Evolutionary conservation across 2,329 filamentous ascomycete genomes (phyloP), one percentile per base, ranked within the genome.

Genomic region (Fusarium sp.): DNA sequence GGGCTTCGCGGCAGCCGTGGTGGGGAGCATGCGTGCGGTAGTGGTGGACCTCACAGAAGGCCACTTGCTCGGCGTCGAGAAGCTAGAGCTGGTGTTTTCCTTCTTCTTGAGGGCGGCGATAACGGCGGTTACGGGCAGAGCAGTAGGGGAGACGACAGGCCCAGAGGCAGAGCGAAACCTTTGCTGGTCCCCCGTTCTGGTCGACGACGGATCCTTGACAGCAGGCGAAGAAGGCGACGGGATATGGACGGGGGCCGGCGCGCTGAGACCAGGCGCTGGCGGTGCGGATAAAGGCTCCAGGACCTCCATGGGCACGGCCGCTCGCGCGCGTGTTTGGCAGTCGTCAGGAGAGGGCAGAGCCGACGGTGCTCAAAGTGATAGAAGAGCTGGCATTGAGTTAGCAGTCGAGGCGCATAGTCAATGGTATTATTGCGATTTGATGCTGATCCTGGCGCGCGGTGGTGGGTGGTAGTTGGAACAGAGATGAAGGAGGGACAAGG

Each of bases 1-100:
- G 13, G 80, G 74, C 53, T 75, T 79, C 35, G 66, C 61, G 41
- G 60, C 47, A 36, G 65, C 49, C 9, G 62, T 61, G 11, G 66
- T 63, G 56, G 66, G 49, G 33, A 50, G 64, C 59, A 61, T 68
- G 48, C 68, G 68, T 27, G 62, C 42, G 23, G 23, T 25, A 19
- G 45, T 62, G 42, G 57, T 67, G 49, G 68, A 64, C 52, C 64
- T 68, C 10, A 54, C 49, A 37, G 66, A 60, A 17, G 64, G 64
- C 63, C 64, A 65, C 58, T 63, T 66, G 42, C 52, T 63, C 41
- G 55, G 57, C 27, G 65, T 56, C 37, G 57, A 56, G 42, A 46
- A 29, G 31, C 47, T 52, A 47, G 49, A 50, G 23, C 61, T 60
- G 55, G 36, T 56, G 52, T 54, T 58, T 61, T 64, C 58, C 39